Evolutionary conservation across 768 basidiomycete genomes (phyloP), one percentile per base, ranked within the genome.

Genomic region (Arthromyces matolae): DNA sequence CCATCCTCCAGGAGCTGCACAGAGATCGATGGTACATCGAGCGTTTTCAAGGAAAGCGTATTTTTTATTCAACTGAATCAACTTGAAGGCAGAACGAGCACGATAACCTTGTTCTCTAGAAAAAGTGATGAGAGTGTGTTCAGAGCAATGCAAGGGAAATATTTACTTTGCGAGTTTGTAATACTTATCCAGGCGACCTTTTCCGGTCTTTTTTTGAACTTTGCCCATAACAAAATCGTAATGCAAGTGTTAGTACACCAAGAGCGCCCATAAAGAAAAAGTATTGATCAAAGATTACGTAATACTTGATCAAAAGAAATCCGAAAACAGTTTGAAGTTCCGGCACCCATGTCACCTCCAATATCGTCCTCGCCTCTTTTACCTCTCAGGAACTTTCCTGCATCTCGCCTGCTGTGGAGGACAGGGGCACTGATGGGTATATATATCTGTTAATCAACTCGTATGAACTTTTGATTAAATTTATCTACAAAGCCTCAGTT

Each of bases 1-100:
- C 96, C 96, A 99, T 62, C 96, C 96, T 57, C 96, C 96, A 5
- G 96, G 96, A 4, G 96, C 96, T 27, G 96, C 96, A 68, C 96
- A 99, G 25, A 99, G 78, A 78, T 99, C 96, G 59, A 99, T 94
- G 34, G 88, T 90, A 67, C 95, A 97, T 78, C 83, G 77, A 48
- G 93, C 87, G 24, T 80, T 74, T 59, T 93, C 89, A 19, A 99
- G 79, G 64, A 99, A 89, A 13, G 84, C 80, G 70, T 89, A 99
- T 72, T 98, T 99, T 66, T 95, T 93, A 77, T 99, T 98, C 52
- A 99, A 73, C 68, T 99, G 96, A 49, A 99, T 93, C 50, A 99
- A 80, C 70, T 99, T 99, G 84, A 95, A 95, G 2, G 96, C 96
- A 13, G 96, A 99, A 76, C 96, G 96, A 58, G 96, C 96, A 53